Percentiles rank a stretch among this genome's conserved stretches.
Evolutionary conservation across 1,139 yeast species (phyloP).

Genomic region (Zhuliangozyma blackwelliae): DNA sequence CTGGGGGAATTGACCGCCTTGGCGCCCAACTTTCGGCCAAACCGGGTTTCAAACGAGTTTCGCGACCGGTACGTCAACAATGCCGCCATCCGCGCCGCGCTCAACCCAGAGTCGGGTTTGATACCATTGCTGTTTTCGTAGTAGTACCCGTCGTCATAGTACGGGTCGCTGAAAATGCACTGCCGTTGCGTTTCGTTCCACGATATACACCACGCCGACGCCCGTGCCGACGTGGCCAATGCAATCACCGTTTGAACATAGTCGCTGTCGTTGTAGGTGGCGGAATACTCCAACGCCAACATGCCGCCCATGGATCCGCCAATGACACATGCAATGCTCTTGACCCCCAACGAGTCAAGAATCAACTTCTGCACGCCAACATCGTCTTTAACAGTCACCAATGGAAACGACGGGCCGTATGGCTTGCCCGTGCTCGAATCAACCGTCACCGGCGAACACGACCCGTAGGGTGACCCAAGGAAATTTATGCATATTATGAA

Average conservation of each 20-base stretch:
- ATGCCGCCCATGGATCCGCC: slow-evolving; percentile 99
- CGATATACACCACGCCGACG: slow-evolving; percentile 97
- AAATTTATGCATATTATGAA: slow-evolving; percentile 85
- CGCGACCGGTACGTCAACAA: slow-evolving; percentile 87
- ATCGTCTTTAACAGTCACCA: slow-evolving; percentile 89
- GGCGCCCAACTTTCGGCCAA: slow-evolving; percentile 61
- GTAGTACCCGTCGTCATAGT: slow-evolving; percentile 81
- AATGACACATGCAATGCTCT: slow-evolving; percentile 73
- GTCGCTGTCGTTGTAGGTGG: slow-evolving; percentile 62
- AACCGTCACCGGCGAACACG: slow-evolving; percentile 82
- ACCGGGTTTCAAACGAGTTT: slow-evolving; percentile 84
- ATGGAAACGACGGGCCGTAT: slow-evolving; percentile 93
- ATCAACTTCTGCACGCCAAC: slow-evolving; percentile 74
- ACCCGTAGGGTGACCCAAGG: slow-evolving; percentile 93
- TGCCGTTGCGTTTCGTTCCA: slow-evolving; percentile 99
- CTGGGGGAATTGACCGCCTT: slow-evolving; percentile 1
- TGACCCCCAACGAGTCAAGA: slow-evolving; percentile 70
- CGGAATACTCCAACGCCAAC: slow-evolving; percentile 81
- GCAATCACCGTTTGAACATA: slow-evolving; percentile 76
- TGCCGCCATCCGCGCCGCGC: slow-evolving; percentile 98
- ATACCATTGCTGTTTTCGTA: slow-evolving; percentile 54
- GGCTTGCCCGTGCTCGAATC: slow-evolving; percentile 69
- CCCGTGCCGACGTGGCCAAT: slow-evolving; percentile 89
- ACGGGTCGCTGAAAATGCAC: slow-evolving; percentile 91
- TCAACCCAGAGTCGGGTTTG: slow-evolving; percentile 80